Percentiles rank a stretch among this genome's conserved stretches.
Conservation (phyloP, 305 asterid species). For the Rubia peregrina region DNA sequence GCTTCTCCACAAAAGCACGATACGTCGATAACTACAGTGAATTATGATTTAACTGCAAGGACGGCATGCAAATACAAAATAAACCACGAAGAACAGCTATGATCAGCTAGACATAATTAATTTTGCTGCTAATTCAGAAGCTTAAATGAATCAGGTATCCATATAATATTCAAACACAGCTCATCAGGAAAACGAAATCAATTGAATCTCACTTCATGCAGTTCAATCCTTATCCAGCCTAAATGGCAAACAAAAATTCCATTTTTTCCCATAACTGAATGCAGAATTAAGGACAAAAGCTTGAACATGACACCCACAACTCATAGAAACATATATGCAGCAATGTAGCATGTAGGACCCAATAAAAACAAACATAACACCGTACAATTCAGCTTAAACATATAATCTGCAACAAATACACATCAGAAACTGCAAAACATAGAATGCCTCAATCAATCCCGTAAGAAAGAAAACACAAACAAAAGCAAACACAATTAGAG, state of each 20-base stretch:
- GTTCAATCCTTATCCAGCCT: background rate
- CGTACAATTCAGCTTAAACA: background rate
- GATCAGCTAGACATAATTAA: background rate
- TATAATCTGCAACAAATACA: background rate
- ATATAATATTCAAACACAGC: background rate
- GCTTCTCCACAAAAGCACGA: constrained; percentile 17
- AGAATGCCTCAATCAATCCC: background rate
- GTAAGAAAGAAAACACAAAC: background rate
- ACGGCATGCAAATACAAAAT: background rate
- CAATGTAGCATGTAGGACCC: constrained; percentile 10
- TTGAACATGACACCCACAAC: background rate
- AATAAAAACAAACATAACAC: background rate
- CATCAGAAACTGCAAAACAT: background rate
- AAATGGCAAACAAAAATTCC: background rate
- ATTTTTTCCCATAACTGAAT: background rate
- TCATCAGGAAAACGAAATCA: too few relatives aligned
- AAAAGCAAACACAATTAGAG: constrained; percentile 14
- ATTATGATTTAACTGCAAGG: constrained; percentile 30
- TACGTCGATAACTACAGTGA: constrained; percentile 29
- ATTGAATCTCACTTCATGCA: background rate
- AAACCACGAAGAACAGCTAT: background rate
- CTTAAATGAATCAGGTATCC: background rate
- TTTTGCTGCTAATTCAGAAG: background rate
- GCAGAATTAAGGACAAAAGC: background rate
- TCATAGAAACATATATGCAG: background rate